These are phyloP conservation scores for Massariosphaeria phaeospora DNA, from an alignment of 495 filamentous ascomycete species.

Conservation along the genomic window DNA sequence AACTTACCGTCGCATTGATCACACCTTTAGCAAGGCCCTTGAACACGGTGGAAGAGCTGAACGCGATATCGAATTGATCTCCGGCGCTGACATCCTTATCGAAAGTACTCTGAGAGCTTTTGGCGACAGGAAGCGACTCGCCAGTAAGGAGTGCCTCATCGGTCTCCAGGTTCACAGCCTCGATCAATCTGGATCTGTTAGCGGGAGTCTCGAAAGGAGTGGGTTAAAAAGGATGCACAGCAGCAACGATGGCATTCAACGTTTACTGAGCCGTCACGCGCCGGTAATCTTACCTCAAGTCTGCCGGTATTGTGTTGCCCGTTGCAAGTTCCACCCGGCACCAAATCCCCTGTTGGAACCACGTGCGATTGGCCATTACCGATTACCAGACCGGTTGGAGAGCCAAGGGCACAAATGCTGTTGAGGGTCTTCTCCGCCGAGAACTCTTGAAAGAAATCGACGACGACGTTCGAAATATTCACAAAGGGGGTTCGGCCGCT, in stretches of 20 bases:
- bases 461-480: constrained; percentile 73
- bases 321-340: no score
- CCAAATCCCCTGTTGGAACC: no score
- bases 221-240: no score
- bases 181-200: no score
- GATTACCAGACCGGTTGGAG: constrained; percentile 68
- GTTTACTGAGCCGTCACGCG: no score
- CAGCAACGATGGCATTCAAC: no score
- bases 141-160: constrained; percentile 71
- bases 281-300: no score
- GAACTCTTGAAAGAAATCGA: constrained; percentile 78
- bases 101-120: constrained; percentile 37
- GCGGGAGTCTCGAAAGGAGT: no score
- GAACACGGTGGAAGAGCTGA: constrained; percentile 65
- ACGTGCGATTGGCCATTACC: no score
- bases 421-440: constrained; percentile 81
- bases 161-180: constrained; percentile 64
- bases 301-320: constrained; percentile 66
- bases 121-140: constrained; percentile 65
- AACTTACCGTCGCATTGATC: constrained; percentile 53
- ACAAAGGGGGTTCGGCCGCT: constrained; percentile 19
- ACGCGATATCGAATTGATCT: constrained; percentile 65
- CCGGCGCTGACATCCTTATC: constrained; percentile 52
- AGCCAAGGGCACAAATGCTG: constrained; percentile 66
- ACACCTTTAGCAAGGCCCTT: constrained; percentile 63